Evolutionary conservation across 352 stramenopile genomes (phyloP), one percentile per base, ranked within the genome.

Genomic region (Phytophthora pseudosyringae): DNA sequence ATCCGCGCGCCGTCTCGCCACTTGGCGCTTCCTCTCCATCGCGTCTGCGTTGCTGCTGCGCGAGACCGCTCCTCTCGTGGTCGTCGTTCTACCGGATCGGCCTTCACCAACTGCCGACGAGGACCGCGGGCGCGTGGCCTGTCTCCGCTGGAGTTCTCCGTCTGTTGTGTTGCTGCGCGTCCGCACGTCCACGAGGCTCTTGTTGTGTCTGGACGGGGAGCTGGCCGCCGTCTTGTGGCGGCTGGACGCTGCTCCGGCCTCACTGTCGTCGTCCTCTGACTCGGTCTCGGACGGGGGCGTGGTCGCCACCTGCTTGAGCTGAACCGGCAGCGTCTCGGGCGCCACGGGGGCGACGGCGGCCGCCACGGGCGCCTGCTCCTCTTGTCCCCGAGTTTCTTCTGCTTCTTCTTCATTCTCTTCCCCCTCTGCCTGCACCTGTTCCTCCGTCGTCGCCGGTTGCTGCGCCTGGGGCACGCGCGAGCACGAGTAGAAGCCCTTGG

Each of bases 191-290:
- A 50, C 2, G 29, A 69, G 33, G 43, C 68, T 76, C 44, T 53
- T 54, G 31, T 16, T 70, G 26, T 65, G 55, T 46, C 33, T 44
- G 28, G 53, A 41, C 7, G 32, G 39, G 21, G 45, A 39, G 11
- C 12, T 63, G 16, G 13, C 13, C 21, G 32, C 38, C 45, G 18
- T 31, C 47, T 60, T 58, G n/a, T 12, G 59, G 28, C 7, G 13
- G 25, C 11, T 59, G 11, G 25, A 5, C 5, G 41, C 26, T 26
- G 15, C 26, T 46, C 45, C 16, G 5, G 38, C 44, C n/a, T 71
- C 72, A 56, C 63, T 69, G 6, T 88, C 76, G 33, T 84, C 78
- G 40, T 87, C 78, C 39, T 87, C 78, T 5, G 75, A 84, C 53
- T 87, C 78, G 26, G 78, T 87, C 60, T 81, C 70, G 12, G 78